Conservation (phyloP, 805 yeast genomes). For the Komagataella pastoris region DNA sequence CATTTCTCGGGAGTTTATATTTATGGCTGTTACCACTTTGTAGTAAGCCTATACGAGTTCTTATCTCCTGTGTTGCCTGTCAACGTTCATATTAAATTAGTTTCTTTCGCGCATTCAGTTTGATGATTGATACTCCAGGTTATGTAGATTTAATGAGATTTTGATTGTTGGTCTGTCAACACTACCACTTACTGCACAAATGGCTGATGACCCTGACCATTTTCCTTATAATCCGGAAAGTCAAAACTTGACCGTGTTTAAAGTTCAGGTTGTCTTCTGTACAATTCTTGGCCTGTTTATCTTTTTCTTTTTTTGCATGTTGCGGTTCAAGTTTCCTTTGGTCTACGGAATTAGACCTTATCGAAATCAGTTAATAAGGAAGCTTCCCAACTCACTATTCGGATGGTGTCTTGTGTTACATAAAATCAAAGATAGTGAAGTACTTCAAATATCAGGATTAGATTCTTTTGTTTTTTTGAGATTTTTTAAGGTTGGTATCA, state of each 20-base stretch:
- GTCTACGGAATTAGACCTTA: conserved; percentile 43
- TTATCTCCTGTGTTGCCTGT: too few species aligned
- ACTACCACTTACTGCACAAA: background rate
- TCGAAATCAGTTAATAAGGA: conserved; percentile 27
- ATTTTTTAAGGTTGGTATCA: conserved; percentile 44
- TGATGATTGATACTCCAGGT: too few species aligned
- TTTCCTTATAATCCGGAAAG: conserved; percentile 22
- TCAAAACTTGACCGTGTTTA: conserved; percentile 40
- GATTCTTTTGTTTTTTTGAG: conserved; percentile 46
- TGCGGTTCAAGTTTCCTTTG: conserved; percentile 41
- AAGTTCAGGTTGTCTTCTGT: conserved; percentile 38
- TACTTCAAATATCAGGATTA: conserved; percentile 41
- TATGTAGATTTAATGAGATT: background rate
- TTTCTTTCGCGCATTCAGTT: too few species aligned
- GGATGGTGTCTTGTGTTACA: conserved; percentile 40
- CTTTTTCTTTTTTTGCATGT: conserved; percentile 33
- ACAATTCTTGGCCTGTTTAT: conserved; percentile 29
- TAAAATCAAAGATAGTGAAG: conserved; percentile 32
- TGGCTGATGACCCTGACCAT: background rate
- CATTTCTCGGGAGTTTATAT: too few species aligned
- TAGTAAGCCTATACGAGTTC: too few species aligned
- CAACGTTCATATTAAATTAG: too few species aligned
- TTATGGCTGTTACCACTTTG: background rate
- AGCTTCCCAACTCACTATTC: conserved; percentile 31
- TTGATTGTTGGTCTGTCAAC: background rate